phyloP scores from a whole-genome alignment of 1,284 basidiomycete species.

The Pholiota adiposa region DNA sequence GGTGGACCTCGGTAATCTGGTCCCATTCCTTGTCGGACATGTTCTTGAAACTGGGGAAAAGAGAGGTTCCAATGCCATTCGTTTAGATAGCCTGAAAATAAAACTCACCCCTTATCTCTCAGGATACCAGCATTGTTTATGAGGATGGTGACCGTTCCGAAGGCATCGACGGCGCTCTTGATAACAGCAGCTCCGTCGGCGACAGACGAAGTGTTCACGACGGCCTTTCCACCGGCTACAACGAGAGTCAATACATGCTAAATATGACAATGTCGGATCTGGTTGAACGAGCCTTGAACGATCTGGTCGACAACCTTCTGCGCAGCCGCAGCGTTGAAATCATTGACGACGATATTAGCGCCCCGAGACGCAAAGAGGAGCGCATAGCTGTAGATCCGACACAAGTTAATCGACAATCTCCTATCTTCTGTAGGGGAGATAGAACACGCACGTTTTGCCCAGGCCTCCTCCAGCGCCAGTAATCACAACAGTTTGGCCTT shows the following conservation, averaged over 20 bases:
- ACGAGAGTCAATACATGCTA: slow-evolving; percentile 11
- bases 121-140: slow-evolving; percentile 99
- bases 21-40: slow-evolving; percentile 93
- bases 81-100: slow-evolving; percentile 11
- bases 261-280: neutral
- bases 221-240: slow-evolving; percentile 85
- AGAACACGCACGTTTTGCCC: slow-evolving; percentile 77
- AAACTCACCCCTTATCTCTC: slow-evolving; percentile 73
- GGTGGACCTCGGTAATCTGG: slow-evolving; percentile 86
- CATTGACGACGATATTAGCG: slow-evolving; percentile 95
- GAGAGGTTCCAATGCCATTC: neutral
- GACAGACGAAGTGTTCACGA: slow-evolving; percentile 88
- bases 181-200: slow-evolving; percentile 90
- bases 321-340: slow-evolving; percentile 88
- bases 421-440: neutral
- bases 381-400: slow-evolving; percentile 70
- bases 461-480: slow-evolving; percentile 97
- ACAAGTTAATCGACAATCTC: slow-evolving; percentile 3
- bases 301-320: slow-evolving; percentile 95
- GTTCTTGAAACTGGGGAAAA: slow-evolving; percentile 76
- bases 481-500: slow-evolving; percentile 91
- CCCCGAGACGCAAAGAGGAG: slow-evolving; percentile 90
- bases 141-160: slow-evolving; percentile 82
- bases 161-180: slow-evolving; percentile 85
- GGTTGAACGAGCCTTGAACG: slow-evolving; percentile 60